These are phyloP conservation scores for Cladobotryum protrusum DNA, from an alignment of 2,329 filamentous ascomycete genomes.

Conservation along the genomic window DNA sequence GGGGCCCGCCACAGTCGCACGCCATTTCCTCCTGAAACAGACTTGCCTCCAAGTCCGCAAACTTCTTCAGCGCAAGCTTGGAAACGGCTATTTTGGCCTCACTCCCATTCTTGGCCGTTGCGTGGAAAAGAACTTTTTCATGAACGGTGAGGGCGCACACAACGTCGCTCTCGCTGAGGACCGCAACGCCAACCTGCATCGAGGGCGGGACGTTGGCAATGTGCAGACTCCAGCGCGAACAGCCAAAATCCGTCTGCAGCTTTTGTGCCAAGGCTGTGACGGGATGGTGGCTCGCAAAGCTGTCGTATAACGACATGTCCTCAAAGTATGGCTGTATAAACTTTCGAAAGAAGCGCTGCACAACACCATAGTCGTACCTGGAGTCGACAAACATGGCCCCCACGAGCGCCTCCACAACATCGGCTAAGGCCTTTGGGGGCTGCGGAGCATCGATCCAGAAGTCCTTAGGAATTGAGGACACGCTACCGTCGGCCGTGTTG, in stretches of 20 bases:
- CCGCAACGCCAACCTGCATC: conserved; percentile 36
- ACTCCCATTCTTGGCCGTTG: conserved; percentile 55
- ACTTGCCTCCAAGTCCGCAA: neutral
- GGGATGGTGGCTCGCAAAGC: conserved; percentile 80
- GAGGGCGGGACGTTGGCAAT: conserved; percentile 36
- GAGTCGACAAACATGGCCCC: conserved; percentile 91
- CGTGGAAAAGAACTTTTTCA: conserved; percentile 57
- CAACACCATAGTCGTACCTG: conserved; percentile 65
- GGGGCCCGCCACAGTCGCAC: conserved; percentile 5
- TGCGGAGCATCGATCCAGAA: conserved; percentile 62
- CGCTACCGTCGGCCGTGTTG: conserved; percentile 11
- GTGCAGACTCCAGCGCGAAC: conserved; percentile 51
- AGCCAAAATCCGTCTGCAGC: conserved; percentile 60
- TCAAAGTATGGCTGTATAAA: conserved; percentile 73
- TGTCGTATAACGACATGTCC: conserved; percentile 83
- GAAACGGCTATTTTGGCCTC: conserved; percentile 68
- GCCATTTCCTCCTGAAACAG: conserved; percentile 7
- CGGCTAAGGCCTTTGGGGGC: conserved; percentile 71
- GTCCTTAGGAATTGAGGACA: conserved; percentile 32
- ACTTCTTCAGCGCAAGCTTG: conserved; percentile 28
- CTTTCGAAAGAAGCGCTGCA: conserved; percentile 69
- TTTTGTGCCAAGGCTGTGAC: conserved; percentile 64
- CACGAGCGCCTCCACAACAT: conserved; percentile 83
- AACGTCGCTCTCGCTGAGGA: conserved; percentile 44
- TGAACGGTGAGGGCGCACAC: conserved; percentile 74